Percentiles rank a stretch among this genome's conserved stretches.
Evolutionary conservation across 441 rosid genomes (phyloP).

Genomic region (Populus tomentosa): DNA sequence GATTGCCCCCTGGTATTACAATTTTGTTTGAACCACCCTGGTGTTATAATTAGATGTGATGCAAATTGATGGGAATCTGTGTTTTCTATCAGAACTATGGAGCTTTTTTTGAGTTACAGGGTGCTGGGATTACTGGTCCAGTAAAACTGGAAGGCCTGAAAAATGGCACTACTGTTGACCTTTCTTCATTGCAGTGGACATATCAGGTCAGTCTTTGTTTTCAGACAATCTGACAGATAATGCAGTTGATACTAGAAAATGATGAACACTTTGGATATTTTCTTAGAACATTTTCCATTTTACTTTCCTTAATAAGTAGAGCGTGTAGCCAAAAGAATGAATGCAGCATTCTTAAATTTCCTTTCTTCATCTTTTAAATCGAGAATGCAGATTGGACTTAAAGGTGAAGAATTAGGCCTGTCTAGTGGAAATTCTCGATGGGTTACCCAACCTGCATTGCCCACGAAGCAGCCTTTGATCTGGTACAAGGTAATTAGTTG

Average conservation of each 20-base stretch:
- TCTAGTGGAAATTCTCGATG: constrained; percentile 68
- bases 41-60: neutral
- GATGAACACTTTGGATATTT: neutral
- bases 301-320: neutral
- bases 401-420: constrained; percentile 76
- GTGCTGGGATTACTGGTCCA: constrained; percentile 95
- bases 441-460: constrained; percentile 60
- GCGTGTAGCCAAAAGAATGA: neutral
- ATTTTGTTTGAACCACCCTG: neutral
- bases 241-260: neutral
- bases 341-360: neutral
- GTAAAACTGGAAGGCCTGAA: constrained; percentile 58
- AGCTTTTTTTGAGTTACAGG: constrained; percentile 66
- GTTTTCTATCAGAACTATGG: constrained; percentile 69
- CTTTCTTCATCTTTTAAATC: constrained; percentile 1
- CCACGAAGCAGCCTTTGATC: constrained; percentile 68
- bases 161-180: constrained; percentile 52
- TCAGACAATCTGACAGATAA: neutral
- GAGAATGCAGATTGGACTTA: constrained; percentile 66
- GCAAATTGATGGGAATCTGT: constrained; percentile 3
- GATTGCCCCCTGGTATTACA: neutral
- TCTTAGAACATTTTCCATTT: neutral
- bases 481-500: constrained; percentile 84
- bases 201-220: constrained; percentile 61
- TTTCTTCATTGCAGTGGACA: constrained; percentile 74